Evolutionary conservation across 257 asterid species (phyloP).

Genomic region (Galeopsis tetrahit): DNA sequence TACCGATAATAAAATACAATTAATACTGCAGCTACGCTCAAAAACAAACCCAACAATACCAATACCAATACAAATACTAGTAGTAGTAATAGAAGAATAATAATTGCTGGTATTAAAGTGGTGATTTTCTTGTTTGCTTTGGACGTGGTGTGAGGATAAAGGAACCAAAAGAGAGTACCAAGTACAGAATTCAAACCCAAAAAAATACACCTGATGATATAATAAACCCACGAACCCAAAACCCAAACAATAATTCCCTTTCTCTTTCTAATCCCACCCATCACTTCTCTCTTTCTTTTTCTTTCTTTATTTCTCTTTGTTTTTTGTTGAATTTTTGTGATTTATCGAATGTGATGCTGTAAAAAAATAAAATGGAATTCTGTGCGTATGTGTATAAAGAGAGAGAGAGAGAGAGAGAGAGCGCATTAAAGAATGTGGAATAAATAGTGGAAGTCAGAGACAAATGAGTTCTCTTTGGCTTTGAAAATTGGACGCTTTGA

Average conservation of each 20-base stretch:
- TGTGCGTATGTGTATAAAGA: background rate
- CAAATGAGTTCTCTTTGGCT: constrained; percentile 39
- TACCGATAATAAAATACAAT: constrained; percentile 51
- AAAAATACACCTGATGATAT: constrained; percentile 36
- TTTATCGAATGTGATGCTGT: constrained; percentile 51
- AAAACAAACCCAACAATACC: constrained; percentile 28
- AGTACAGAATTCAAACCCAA: constrained; percentile 38
- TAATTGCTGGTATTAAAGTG: constrained; percentile 45
- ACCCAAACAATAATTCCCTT: constrained; percentile 42
- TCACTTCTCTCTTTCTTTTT: constrained; percentile 40
- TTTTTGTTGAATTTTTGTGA: constrained; percentile 37
- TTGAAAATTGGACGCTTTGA: constrained; percentile 52
- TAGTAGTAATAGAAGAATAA: constrained; percentile 33
- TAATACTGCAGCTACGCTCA: constrained; percentile 44
- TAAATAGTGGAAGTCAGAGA: constrained; percentile 38
- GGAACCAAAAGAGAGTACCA: constrained; percentile 40
- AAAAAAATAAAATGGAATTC: constrained; percentile 29
- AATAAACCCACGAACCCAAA: constrained; percentile 40
- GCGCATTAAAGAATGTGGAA: constrained; percentile 41
- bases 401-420: constrained; percentile 30
- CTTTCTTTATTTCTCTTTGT: constrained; percentile 41
- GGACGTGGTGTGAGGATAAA: constrained; percentile 50
- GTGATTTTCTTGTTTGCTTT: constrained; percentile 41
- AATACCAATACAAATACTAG: constrained; percentile 29
- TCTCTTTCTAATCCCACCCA: constrained; percentile 58